These are phyloP conservation scores for Setaria viridis DNA, from an alignment of 202 grass and related monocot genomes.

Conservation along the genomic window DNA sequence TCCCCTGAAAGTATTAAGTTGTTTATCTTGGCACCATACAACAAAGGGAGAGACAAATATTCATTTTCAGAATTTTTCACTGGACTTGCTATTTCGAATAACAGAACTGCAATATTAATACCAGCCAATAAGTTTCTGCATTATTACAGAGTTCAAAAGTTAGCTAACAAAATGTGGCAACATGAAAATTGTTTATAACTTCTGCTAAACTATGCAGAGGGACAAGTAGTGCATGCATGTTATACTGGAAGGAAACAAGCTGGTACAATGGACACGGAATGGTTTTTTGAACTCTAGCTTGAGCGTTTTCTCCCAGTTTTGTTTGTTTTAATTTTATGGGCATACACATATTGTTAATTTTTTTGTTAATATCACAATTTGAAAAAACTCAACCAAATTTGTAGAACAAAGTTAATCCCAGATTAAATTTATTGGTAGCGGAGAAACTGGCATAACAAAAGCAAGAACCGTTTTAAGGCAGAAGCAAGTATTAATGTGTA, in stretches of 20 bases:
- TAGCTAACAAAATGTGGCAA: constrained; percentile 32
- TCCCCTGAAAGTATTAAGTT: constrained; percentile 81
- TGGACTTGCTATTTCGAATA: constrained; percentile 89
- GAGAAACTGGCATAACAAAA: background rate
- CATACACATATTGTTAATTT: background rate
- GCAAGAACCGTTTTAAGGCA: background rate
- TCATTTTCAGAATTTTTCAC: constrained; percentile 69
- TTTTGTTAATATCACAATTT: background rate
- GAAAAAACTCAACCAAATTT: background rate
- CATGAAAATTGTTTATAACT: constrained; percentile 24
- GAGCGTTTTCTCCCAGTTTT: background rate
- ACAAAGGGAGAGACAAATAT: constrained; percentile 67
- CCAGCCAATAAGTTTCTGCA: constrained; percentile 81
- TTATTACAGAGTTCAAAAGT: constrained; percentile 42
- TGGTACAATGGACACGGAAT: background rate
- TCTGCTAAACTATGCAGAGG: constrained; percentile 4
- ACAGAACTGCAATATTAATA: constrained; percentile 84
- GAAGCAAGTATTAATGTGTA: background rate
- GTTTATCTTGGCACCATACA: constrained; percentile 87
- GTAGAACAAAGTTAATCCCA: background rate
- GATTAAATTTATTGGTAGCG: background rate
- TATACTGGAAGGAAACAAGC: constrained; percentile 2
- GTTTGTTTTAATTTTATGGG: background rate
- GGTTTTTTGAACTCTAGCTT: background rate
- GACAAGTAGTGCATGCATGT: background rate